These are phyloP conservation scores for Botrytis fabae DNA, from an alignment of 2,329 filamentous ascomycete genomes.

Conservation along the genomic window DNA sequence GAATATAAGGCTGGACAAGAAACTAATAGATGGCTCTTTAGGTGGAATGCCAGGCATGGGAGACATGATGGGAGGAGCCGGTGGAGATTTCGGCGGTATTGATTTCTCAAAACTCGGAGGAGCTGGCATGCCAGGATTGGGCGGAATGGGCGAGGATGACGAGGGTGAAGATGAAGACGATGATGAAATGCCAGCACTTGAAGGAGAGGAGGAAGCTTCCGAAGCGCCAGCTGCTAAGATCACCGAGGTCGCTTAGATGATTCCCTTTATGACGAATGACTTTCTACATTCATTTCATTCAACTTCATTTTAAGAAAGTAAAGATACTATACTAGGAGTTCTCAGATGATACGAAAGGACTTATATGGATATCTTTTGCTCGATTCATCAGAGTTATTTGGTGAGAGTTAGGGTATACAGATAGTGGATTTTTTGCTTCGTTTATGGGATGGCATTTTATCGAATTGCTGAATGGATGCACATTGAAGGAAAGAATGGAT, in stretches of 20 bases:
- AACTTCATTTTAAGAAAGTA: constrained; percentile 7
- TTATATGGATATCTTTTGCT: constrained; percentile 8
- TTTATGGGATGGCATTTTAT: background rate
- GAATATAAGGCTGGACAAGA: background rate
- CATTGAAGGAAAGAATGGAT: background rate
- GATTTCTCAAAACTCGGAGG: constrained; percentile 90
- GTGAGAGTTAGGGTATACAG: background rate
- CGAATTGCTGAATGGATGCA: background rate
- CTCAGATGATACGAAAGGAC: constrained; percentile 4
- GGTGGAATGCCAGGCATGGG: constrained; percentile 36
- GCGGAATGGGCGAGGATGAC: constrained; percentile 53
- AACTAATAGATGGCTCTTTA: constrained; percentile 9
- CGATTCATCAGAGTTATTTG: background rate
- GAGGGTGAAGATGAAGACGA: constrained; percentile 50
- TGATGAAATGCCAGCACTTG: constrained; percentile 83
- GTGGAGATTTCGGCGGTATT: constrained; percentile 79
- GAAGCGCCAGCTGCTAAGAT: constrained; percentile 44
- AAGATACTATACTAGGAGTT: constrained; percentile 10
- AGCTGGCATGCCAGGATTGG: constrained; percentile 47
- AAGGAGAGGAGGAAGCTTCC: constrained; percentile 56
- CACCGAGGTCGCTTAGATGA: constrained; percentile 39
- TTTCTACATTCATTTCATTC: background rate
- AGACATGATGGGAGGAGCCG: constrained; percentile 45
- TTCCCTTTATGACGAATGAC: background rate
- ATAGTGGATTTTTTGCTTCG: constrained; percentile 10